Evolutionary conservation across 176 grass and related monocot genomes (phyloP).

Genomic region (Eleusine indica): DNA sequence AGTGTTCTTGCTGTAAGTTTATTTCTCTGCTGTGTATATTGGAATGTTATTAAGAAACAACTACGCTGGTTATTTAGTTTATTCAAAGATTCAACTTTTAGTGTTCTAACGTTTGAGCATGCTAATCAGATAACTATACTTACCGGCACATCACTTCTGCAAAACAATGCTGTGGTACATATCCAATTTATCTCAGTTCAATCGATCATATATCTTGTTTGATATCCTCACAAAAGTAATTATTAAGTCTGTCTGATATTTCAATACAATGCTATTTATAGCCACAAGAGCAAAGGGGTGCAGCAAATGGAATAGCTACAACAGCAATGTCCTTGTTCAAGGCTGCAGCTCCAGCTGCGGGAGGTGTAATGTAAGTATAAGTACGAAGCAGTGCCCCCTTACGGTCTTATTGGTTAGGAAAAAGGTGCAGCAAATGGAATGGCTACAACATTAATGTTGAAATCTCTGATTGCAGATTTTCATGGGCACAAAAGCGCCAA

Average conservation of each 20-base stretch:
- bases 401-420: not conserved
- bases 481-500: constrained; percentile 70
- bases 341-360: not conserved
- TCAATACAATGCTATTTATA: not conserved
- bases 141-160: constrained; percentile 72
- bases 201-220: no score
- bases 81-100: constrained; percentile 23
- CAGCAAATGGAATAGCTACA: not conserved
- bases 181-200: constrained; percentile 17
- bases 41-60: not conserved
- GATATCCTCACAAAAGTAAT: no score
- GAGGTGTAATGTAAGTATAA: not conserved
- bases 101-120: constrained; percentile 8
- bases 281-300: not conserved
- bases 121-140: constrained; percentile 65
- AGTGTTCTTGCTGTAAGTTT: constrained; percentile 53
- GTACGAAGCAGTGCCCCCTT: not conserved
- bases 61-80: not conserved
- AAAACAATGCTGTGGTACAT: constrained; percentile 88
- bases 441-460: not conserved
- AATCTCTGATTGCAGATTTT: constrained; percentile 53
- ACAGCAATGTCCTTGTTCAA: not conserved
- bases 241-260: no score
- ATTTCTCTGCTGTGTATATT: not conserved
- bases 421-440: not conserved